Evolutionary conservation across 768 basidiomycete genomes (phyloP), one percentile per base, ranked within the genome.

Genomic region (Amyloporia xantha): DNA sequence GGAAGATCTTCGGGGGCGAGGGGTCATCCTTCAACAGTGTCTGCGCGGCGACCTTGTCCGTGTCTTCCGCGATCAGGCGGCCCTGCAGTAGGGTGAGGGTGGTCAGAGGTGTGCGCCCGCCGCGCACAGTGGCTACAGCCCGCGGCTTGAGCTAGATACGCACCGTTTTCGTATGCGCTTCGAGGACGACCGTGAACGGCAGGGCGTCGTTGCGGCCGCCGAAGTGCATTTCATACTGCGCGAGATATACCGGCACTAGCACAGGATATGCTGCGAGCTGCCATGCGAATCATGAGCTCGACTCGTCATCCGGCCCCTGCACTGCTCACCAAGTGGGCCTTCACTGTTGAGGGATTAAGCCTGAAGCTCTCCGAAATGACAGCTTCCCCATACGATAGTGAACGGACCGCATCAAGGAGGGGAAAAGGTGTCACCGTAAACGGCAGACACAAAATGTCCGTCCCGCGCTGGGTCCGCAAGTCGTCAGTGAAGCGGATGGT

Each of bases 251-350:
- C 9, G 48, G 48, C 3, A 49, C 13, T 4, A 49, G 36, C 12
- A 41, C 39, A 13, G 48, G 48, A 23, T 49, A 49, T 36, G 41
- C 48, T 5, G 40, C 48, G n/a, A 49, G 19, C 48, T 49, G 23
- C n/a, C 13, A 6, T 4, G 20, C 5, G 36, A 17, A 21, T 12
- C 15, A 23, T 27, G 23, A 17, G 21, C 25, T 15, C 7, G 15
- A 7, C 7, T 7, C 30, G 30, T 7, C 15, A 33, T 33, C 9
- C 9, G 9, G 15, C 15, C 9, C 15, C 15, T 33, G 7, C 9
- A 33, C 30, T 33, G 30, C 30, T 33, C 30, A 33, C 30, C 30
- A 33, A 7, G 15, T 33, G 9, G 7, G 30, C 15, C 15, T 33
- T 33, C 30, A 33, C 38, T 17, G 48, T 42, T 6, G 4, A 21